Base-by-base conservation (phyloP, 306 rosid species). In the Acacia melanoxylon region DNA sequence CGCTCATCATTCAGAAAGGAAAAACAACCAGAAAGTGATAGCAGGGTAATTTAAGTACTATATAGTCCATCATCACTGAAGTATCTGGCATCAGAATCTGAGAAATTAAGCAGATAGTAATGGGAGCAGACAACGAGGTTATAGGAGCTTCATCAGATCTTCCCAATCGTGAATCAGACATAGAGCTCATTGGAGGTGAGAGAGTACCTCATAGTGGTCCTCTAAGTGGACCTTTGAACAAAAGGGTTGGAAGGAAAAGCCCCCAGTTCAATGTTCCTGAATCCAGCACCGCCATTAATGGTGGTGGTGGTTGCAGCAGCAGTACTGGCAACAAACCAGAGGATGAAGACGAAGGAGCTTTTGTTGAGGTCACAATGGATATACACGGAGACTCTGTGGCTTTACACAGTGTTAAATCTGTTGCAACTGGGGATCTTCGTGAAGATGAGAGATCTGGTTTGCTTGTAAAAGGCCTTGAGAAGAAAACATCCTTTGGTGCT, bases 351-450 rank as follows among this genome's bases (percentile, higher is more conserved):
- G 77, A 68, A 19, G 81, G 16, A 69, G 85, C 72, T 56, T 83
- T 75, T 12, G 90, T 87, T 78, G 89, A 89, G 51, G 80, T 83
- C 68, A 87, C 83, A 3, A 87, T 89, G 92, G 92, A 81, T 15
- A 76, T 85, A 45, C 86, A 85, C 75, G 89, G 87, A 15, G 87
- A 83, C 6, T 66, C 90, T 24, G 83, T 89, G 70, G 90, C 89
- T 52, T 40, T 87, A 12, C 90, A 83, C 66, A 89, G 89, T 22
- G 88, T 89, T 19, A 78, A 71, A 72, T 16, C 83, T 33, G 80
- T 61, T 42, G 41, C 70, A 22, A 78, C 83, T 12, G 79, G 27
- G 15, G 59, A 67, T 42, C 16, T 56, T 6, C 78, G 58, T 0
- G 86, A 86, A 78, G 84, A 85, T 35, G 83, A 83, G 80, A 81